These are phyloP conservation scores for Neofusicoccum parvum DNA, from an alignment of 2,329 filamentous ascomycete species.

Conservation along the genomic window DNA sequence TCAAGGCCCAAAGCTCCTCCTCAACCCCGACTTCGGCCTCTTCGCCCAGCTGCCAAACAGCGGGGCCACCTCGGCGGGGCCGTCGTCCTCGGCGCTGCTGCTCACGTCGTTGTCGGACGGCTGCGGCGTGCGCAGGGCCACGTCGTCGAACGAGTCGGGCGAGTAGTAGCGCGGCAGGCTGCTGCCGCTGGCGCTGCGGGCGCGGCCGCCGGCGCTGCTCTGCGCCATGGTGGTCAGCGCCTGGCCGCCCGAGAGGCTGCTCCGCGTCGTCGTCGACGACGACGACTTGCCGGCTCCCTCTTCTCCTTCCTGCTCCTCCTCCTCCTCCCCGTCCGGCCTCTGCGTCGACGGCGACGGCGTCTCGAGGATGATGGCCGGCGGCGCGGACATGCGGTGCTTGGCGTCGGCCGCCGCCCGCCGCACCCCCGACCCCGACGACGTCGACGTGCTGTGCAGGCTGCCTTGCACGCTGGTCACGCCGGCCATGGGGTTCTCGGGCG, in stretches of 20 bases:
- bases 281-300: background rate
- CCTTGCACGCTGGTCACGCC: conserved; percentile 12
- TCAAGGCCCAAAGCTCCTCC: conserved; percentile 11
- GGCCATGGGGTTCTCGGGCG: conserved; percentile 1
- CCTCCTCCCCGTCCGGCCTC: background rate
- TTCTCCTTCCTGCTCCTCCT: background rate
- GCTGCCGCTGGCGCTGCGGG: conserved; percentile 8
- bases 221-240: background rate
- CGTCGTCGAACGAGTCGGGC: conserved; percentile 4
- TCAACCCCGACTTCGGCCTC: background rate
- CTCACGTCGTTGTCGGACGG: background rate
- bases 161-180: conserved; percentile 12
- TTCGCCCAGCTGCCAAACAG: background rate
- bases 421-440: background rate
- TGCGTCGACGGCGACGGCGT: background rate
- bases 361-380: conserved; percentile 17
- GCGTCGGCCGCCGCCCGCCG: background rate
- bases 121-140: conserved; percentile 1
- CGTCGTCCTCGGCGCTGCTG: background rate
- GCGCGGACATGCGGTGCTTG: background rate
- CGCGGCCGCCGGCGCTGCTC: background rate
- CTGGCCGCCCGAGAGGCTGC: background rate
- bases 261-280: background rate
- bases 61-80: background rate
- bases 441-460: conserved; percentile 8